phyloP scores from a whole-genome alignment of 345 rosid genomes.

The Eucalyptus cloeziana region DNA sequence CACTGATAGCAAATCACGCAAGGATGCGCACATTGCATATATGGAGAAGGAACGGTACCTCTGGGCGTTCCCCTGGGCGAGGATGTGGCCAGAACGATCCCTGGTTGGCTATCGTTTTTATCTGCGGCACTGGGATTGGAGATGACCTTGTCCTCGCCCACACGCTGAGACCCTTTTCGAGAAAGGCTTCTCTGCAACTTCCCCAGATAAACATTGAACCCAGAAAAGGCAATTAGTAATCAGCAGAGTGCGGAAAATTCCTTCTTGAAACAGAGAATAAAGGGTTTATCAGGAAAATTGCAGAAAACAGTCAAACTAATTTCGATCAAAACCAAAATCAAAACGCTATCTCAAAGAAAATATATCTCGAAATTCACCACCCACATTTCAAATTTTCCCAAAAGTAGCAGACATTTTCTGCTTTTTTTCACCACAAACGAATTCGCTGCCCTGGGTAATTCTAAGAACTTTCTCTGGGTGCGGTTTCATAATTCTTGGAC shows the following conservation, averaged over 20 bases:
- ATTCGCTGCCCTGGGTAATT: background rate
- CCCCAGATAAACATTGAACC: background rate
- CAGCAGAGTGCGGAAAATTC: background rate
- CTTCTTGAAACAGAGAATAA: background rate
- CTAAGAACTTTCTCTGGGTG: background rate
- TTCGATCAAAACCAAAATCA: background rate
- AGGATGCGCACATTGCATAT: background rate
- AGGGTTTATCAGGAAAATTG: background rate
- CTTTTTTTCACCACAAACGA: background rate
- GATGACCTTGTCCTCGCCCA: slow-evolving; percentile 27
- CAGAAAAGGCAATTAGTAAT: background rate
- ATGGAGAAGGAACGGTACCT: background rate
- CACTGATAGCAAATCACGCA: background rate
- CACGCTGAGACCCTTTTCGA: slow-evolving; percentile 56
- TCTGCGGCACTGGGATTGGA: slow-evolving; percentile 15
- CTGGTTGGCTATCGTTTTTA: slow-evolving; percentile 23
- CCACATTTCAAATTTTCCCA: background rate
- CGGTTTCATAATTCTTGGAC: background rate
- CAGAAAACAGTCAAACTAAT: background rate
- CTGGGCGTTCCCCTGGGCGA: slow-evolving; percentile 46
- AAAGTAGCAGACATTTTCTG: background rate
- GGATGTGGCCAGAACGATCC: slow-evolving; percentile 16
- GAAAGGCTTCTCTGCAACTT: slow-evolving; percentile 72
- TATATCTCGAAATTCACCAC: background rate
- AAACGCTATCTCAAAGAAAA: background rate